Percentiles rank a stretch among this genome's conserved stretches.
phyloP scores from a whole-genome alignment of 192 early-diverging fungal genomes.

The Coemansia sp. region DNA sequence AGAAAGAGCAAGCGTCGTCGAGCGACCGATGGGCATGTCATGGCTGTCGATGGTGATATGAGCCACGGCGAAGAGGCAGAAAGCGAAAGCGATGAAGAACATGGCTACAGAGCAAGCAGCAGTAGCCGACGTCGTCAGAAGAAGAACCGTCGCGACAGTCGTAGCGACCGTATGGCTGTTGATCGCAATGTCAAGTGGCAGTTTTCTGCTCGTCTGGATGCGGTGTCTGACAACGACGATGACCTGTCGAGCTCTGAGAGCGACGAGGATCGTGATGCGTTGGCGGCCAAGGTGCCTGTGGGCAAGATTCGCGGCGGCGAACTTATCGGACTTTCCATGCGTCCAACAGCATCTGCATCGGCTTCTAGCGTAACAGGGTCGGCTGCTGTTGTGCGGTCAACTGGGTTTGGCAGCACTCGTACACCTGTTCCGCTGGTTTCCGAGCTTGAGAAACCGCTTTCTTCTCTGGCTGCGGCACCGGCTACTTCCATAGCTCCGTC shows the following conservation, averaged over 20 bases:
- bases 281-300: constrained; percentile 44
- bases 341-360: constrained; percentile 18
- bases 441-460: constrained; percentile 21
- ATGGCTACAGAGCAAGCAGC: neutral
- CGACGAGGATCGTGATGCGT: constrained; percentile 48
- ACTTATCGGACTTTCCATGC: constrained; percentile 47
- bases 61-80: constrained; percentile 1
- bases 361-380: neutral
- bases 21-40: constrained; percentile 17
- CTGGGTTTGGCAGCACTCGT: constrained; percentile 49
- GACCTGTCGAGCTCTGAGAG: constrained; percentile 29
- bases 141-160: constrained; percentile 1
- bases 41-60: constrained; percentile 21
- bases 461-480: no score
- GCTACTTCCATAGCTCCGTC: neutral
- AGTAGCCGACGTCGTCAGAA: neutral
- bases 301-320: constrained; percentile 50
- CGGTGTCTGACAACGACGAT: constrained; percentile 18
- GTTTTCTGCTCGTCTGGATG: constrained; percentile 46
- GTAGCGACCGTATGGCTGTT: constrained; percentile 12
- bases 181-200: constrained; percentile 33
- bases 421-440: constrained; percentile 36
- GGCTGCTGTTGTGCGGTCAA: constrained; percentile 24
- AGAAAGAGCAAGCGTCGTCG: constrained; percentile 33
- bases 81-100: neutral